Conservation (phyloP, 441 rosid species). For the Melastoma candidum region DNA sequence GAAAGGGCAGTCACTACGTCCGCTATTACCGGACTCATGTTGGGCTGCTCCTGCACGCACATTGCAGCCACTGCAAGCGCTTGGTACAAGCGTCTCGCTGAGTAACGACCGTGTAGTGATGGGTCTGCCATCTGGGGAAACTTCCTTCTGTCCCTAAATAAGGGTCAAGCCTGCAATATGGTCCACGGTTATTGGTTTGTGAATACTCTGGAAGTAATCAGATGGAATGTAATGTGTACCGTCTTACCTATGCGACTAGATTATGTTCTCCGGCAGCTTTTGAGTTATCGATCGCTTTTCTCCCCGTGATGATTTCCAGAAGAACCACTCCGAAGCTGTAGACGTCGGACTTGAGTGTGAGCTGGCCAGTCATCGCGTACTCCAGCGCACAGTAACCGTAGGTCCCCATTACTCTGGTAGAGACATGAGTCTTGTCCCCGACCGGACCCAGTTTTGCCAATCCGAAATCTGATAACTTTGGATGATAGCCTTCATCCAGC, state of each 20-base stretch:
- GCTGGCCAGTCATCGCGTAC: slow-evolving; percentile 97
- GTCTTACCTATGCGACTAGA: slow-evolving; percentile 85
- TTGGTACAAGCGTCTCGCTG: slow-evolving; percentile 80
- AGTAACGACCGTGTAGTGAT: slow-evolving; percentile 73
- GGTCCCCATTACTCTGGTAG: slow-evolving; percentile 96
- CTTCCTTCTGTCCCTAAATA: slow-evolving; percentile 82
- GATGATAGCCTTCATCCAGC: slow-evolving; percentile 70
- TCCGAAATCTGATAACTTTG: slow-evolving; percentile 91
- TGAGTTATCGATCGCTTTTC: slow-evolving; percentile 85
- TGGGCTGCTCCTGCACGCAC: slow-evolving; percentile 97
- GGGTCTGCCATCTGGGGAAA: slow-evolving; percentile 94
- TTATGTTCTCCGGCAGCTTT: slow-evolving; percentile 72
- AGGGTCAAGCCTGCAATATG: slow-evolving; percentile 63
- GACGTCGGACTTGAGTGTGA: slow-evolving; percentile 85
- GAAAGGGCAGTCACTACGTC: slow-evolving; percentile 83
- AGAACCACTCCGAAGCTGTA: slow-evolving; percentile 96
- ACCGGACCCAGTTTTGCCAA: slow-evolving; percentile 95
- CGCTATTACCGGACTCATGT: slow-evolving; percentile 75
- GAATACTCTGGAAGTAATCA: slow-evolving; percentile 5
- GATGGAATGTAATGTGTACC: slow-evolving; percentile 3
- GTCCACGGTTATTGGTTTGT: not conserved
- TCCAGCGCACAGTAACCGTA: slow-evolving; percentile 96
- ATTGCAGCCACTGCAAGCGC: slow-evolving; percentile 96
- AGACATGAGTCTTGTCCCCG: slow-evolving; percentile 88
- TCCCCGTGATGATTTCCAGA: slow-evolving; percentile 84